Evolutionary conservation across 306 rosid genomes (phyloP), one percentile per base, ranked within the genome.

Genomic region (Vigna unguiculata): DNA sequence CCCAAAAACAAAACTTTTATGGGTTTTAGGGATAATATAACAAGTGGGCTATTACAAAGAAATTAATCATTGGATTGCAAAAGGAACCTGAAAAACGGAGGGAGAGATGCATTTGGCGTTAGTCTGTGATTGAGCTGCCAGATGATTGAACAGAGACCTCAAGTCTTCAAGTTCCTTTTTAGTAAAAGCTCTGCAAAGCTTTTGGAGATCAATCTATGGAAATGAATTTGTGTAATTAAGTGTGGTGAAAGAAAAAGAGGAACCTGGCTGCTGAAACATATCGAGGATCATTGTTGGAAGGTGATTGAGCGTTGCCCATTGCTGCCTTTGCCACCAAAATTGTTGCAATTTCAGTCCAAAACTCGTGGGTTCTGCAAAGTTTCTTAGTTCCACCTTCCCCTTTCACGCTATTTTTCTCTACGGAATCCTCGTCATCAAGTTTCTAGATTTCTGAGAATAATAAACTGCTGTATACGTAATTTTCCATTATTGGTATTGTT

Each of bases 201-300:
- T 53, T 68, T 51, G 1, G 6, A 25, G 49, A 82, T 72, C 61
- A 72, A 1, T 19, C 9, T 0, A 7, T 41, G 69, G 22, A 76
- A 53, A 68, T 7, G 48, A 19, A 47, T 25, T 22, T 57, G 7
- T 2, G 58, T 32, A 8, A 53, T 16, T 45, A 4, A 3, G 45
- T 66, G 43, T 13, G 49, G 6, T 12, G 32, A 73, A 48, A 2
- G 57, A 63, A 49, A 60, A 40, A 25, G 1, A 76, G 16, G 63
- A 24, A 92, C 97, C 98, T 90, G 74, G 93, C 85, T 40, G 98
- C 88, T 2, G 93, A 71, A 61, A 79, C 81, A 68, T 81, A 95
- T 75, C 83, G 93, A 80, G 81, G 88, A 81, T 63, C 48, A 9
- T 78, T 52, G 12, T 2, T 74, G 2, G 83, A 63, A 69, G 85